Percentiles rank a stretch among this genome's conserved stretches.
Evolutionary conservation across 163 green algal genomes (phyloP).

Genomic region (Botryococcus braunii): DNA sequence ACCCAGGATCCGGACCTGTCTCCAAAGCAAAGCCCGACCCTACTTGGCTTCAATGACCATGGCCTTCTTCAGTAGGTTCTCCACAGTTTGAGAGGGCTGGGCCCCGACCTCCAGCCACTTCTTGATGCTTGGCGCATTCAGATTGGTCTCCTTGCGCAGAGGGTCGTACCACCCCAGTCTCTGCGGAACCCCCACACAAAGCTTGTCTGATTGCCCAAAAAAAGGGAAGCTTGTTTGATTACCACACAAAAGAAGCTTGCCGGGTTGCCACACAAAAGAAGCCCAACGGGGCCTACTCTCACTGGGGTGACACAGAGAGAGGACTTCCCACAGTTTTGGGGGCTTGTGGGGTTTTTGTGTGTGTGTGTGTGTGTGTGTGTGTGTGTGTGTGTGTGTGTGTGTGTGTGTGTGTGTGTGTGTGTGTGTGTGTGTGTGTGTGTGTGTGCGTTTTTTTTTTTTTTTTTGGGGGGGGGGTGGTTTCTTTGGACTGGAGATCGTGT

Average conservation of each 20-base stretch:
- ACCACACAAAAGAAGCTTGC: background rate
- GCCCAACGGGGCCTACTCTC: too few species aligned
- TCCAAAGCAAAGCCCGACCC: too few species aligned
- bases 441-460: too few species aligned
- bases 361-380: too few species aligned
- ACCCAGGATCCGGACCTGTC: too few species aligned
- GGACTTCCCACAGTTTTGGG: background rate
- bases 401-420: too few species aligned
- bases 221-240: too few species aligned
- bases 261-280: background rate
- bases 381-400: too few species aligned
- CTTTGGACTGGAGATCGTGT: too few species aligned
- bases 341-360: too few species aligned
- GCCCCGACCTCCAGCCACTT: slow-evolving; percentile 83
- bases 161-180: slow-evolving; percentile 61
- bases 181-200: slow-evolving; percentile 11
- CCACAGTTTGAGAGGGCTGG: slow-evolving; percentile 56
- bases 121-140: slow-evolving; percentile 91
- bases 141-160: slow-evolving; percentile 83
- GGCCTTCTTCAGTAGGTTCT: slow-evolving; percentile 75
- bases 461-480: too few species aligned
- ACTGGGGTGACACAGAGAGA: background rate
- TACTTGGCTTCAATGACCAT: slow-evolving; percentile 73
- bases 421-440: too few species aligned
- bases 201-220: background rate